These are phyloP conservation scores for Basipetospora chlamydospora DNA, from an alignment of 2,329 filamentous ascomycete genomes.

Conservation along the genomic window DNA sequence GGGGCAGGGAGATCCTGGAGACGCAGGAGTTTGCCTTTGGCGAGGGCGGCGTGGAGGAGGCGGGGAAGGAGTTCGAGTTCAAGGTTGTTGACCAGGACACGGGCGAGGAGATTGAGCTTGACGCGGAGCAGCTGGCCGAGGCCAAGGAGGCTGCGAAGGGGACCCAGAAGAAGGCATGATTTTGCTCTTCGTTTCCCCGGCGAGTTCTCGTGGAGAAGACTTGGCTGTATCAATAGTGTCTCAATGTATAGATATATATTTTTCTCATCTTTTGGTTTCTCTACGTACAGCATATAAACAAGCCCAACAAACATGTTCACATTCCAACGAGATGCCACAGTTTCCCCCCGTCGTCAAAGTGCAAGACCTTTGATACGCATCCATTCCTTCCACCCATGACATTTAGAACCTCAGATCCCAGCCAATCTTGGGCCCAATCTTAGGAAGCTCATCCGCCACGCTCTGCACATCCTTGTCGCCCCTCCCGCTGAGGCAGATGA, in stretches of 20 bases:
- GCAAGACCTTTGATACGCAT: no score
- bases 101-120: not conserved
- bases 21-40: constrained; percentile 24
- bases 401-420: constrained; percentile 50
- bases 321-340: not conserved
- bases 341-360: no score
- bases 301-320: not conserved
- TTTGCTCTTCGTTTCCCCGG: no score
- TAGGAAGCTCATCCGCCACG: constrained; percentile 86
- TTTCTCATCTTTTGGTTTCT: no score
- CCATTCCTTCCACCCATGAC: no score
- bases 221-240: not conserved
- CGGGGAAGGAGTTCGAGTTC: constrained; percentile 15
- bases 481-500: constrained; percentile 84
- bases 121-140: not conserved
- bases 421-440: constrained; percentile 74
- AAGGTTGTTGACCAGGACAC: constrained; percentile 2
- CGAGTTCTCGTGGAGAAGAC: no score
- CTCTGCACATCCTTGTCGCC: constrained; percentile 99
- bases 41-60: constrained; percentile 25
- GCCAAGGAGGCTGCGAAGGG: not conserved
- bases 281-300: constrained; percentile 4
- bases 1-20: constrained; percentile 24
- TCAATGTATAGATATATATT: constrained; percentile 5
- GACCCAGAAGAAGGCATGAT: not conserved